Conservation (phyloP, 2,329 filamentous ascomycete species). For the Fusarium protoensiforme region DNA sequence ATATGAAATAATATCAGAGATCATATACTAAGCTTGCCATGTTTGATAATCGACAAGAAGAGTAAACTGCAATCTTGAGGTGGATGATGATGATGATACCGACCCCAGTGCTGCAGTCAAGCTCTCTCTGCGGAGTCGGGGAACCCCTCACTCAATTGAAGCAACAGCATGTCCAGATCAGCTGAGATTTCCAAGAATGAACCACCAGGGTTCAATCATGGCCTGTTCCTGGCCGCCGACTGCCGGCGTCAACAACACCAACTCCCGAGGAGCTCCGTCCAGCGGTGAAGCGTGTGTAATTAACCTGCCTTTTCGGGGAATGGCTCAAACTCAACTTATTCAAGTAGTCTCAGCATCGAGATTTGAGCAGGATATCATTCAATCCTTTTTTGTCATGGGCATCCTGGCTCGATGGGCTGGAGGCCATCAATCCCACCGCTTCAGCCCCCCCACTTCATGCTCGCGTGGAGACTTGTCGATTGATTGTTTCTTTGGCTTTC, state of each 20-base stretch:
- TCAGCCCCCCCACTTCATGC: constrained; percentile 3
- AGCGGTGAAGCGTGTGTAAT: constrained; percentile 1
- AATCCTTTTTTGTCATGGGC: not conserved
- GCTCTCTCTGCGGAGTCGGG: not conserved
- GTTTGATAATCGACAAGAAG: not conserved
- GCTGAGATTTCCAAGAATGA: not conserved
- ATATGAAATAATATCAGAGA: not conserved
- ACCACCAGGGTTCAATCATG: not conserved
- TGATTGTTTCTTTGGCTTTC: constrained; percentile 1
- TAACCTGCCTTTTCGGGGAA: not conserved
- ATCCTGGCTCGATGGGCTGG: not conserved
- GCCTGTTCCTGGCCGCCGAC: constrained; percentile 4
- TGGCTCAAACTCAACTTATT: not conserved
- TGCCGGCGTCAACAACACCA: not conserved
- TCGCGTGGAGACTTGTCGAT: not conserved
- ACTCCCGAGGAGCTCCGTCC: not conserved
- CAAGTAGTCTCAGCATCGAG: not conserved
- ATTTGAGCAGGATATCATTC: not conserved
- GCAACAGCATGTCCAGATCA: not conserved
- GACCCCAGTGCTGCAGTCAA: not conserved
- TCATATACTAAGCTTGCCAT: not conserved
- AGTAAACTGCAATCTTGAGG: not conserved
- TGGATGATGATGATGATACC: not conserved
- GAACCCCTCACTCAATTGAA: not conserved
- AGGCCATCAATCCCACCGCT: not conserved